Conservation (phyloP, 352 stramenopile species). For the Pythium plurisporium region DNA sequence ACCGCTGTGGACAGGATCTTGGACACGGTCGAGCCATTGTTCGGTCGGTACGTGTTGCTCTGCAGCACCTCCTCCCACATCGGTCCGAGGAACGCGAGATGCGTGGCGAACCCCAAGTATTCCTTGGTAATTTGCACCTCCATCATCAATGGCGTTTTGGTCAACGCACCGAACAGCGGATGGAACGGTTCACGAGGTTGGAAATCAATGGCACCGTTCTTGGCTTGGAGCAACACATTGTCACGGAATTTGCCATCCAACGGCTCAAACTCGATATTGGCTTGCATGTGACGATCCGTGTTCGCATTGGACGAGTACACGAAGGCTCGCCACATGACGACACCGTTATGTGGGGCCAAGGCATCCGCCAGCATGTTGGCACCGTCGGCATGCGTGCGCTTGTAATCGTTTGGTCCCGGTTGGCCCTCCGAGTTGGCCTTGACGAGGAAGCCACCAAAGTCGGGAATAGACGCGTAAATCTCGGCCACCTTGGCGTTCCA, state of each 20-base stretch:
- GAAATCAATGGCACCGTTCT: not conserved
- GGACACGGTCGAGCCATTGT: not conserved
- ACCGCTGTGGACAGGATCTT: not conserved
- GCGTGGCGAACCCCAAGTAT: not conserved
- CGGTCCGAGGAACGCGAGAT: not conserved
- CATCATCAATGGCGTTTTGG: not conserved
- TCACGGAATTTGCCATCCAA: not conserved
- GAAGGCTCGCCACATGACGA: not conserved
- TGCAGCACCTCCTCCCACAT: not conserved
- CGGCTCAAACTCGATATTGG: not conserved
- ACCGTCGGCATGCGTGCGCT: not conserved
- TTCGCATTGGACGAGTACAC: not conserved
- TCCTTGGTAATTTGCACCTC: not conserved
- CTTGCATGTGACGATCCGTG: not conserved
- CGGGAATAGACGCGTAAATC: not conserved
- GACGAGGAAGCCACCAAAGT: not conserved
- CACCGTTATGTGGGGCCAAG: not conserved
- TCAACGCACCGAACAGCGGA: not conserved
- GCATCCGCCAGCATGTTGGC: not conserved
- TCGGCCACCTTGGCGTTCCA: not conserved
- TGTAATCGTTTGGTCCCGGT: not conserved
- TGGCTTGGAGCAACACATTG: not conserved
- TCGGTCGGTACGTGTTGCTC: not conserved
- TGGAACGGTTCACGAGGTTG: not conserved
- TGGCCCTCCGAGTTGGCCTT: not conserved